Evolutionary conservation across 2,329 filamentous ascomycete species (phyloP).

Genomic region (Aspergillus sergii): DNA sequence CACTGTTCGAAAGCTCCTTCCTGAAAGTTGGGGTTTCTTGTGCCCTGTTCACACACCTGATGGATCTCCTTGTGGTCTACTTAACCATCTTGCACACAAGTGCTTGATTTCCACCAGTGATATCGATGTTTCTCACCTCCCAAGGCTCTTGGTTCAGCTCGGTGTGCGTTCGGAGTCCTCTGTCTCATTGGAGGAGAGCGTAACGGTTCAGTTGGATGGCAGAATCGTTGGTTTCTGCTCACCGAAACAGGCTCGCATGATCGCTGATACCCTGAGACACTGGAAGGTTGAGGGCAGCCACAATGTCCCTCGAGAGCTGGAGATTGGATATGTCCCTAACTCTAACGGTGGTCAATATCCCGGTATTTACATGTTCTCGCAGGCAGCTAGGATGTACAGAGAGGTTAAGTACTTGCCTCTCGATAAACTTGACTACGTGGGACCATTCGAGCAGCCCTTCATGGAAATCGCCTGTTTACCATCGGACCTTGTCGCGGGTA

Average conservation of each 20-base stretch:
- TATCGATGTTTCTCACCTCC: conserved; percentile 74
- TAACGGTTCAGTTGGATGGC: conserved; percentile 88
- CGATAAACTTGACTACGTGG: conserved; percentile 83
- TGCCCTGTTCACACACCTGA: conserved; percentile 98
- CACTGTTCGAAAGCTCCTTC: conserved; percentile 89
- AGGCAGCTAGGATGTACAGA: conserved; percentile 81
- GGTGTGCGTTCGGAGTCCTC: conserved; percentile 77
- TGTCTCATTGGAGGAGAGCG: conserved; percentile 77
- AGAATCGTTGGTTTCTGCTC: conserved; percentile 87
- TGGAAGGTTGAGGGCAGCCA: conserved; percentile 93
- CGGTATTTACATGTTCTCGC: conserved; percentile 89
- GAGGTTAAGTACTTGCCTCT: conserved; percentile 91
- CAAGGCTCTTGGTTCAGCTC: conserved; percentile 73
- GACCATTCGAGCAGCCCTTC: conserved; percentile 93
- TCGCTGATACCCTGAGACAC: conserved; percentile 84
- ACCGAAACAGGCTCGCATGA: conserved; percentile 76
- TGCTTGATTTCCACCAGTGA: conserved; percentile 81
- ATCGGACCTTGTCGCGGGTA: conserved; percentile 80
- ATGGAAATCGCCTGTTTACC: conserved; percentile 97
- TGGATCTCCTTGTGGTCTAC: conserved; percentile 87
- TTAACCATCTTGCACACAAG: conserved; percentile 95
- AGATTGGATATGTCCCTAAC: conserved; percentile 87
- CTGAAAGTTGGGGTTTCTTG: conserved; percentile 97
- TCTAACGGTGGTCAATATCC: conserved; percentile 94
- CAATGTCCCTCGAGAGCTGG: conserved; percentile 77